Conservation (phyloP, 257 asterid genomes). For the Ilex aquifolium region DNA sequence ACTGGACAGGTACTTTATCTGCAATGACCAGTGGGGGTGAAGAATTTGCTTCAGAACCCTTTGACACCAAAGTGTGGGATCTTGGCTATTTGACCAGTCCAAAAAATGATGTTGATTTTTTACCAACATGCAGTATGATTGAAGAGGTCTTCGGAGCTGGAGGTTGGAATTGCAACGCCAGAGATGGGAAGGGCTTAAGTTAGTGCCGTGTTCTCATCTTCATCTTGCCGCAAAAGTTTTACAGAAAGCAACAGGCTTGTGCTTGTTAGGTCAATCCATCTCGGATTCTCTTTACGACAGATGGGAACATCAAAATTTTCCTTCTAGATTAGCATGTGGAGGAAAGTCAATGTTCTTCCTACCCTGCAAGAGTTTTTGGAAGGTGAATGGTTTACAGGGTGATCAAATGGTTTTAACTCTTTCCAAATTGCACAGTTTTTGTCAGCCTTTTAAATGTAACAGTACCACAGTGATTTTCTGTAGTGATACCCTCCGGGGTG, state of each 20-base stretch:
- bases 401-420: too few relatives aligned
- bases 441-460: too few relatives aligned
- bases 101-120: constrained; percentile 29
- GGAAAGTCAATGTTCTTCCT: not conserved
- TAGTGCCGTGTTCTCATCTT: constrained; percentile 1
- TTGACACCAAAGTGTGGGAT: constrained; percentile 35
- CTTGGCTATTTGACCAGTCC: constrained; percentile 21
- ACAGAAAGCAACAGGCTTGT: not conserved
- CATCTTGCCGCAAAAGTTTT: not conserved
- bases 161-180: constrained; percentile 25
- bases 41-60: constrained; percentile 13
- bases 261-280: not conserved
- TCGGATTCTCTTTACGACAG: not conserved
- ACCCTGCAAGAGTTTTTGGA: not conserved
- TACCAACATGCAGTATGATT: constrained; percentile 37
- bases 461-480: too few relatives aligned
- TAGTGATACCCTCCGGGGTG: too few relatives aligned
- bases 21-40: not conserved
- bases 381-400: not conserved
- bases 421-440: too few relatives aligned
- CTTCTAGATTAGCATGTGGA: not conserved
- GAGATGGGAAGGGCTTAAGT: constrained; percentile 22
- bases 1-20: too few relatives aligned
- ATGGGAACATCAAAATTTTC: not conserved
- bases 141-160: constrained; percentile 49